phyloP scores from a whole-genome alignment of 257 asterid species.

The Marsdenia floribunda region DNA sequence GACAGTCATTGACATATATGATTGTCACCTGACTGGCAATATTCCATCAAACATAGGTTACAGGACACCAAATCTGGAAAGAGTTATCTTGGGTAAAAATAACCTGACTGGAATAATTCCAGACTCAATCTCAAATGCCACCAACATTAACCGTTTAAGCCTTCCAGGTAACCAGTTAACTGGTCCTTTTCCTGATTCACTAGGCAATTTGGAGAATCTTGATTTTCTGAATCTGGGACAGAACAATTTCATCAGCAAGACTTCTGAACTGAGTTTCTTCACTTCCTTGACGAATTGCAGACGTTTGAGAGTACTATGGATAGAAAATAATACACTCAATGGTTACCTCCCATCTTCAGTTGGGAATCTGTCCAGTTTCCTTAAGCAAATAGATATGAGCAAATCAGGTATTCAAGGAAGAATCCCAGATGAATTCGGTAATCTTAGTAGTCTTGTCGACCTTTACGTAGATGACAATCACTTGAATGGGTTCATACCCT shows the following conservation, averaged over 20 bases:
- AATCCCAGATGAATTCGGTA: slow-evolving; percentile 29
- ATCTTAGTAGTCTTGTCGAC: slow-evolving; percentile 5
- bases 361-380: slow-evolving; percentile 25
- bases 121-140: slow-evolving; percentile 21
- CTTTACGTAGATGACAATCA: background rate
- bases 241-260: slow-evolving; percentile 17
- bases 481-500: slow-evolving; percentile 11
- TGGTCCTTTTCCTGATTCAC: slow-evolving; percentile 24
- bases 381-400: background rate
- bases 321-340: slow-evolving; percentile 12
- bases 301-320: background rate
- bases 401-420: slow-evolving; percentile 9
- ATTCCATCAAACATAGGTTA: slow-evolving; percentile 15
- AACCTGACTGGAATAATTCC: slow-evolving; percentile 23
- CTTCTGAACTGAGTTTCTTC: slow-evolving; percentile 15
- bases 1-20: background rate
- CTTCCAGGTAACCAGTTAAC: slow-evolving; percentile 20
- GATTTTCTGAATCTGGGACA: background rate
- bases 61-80: slow-evolving; percentile 3
- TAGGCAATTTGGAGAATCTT: slow-evolving; percentile 22
- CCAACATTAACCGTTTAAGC: background rate
- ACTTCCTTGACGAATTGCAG: slow-evolving; percentile 17
- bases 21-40: slow-evolving; percentile 1
- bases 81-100: background rate
- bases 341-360: slow-evolving; percentile 24